Percentiles rank a stretch among this genome's conserved stretches.
These are phyloP conservation scores for Eutypella sp. DNA, from an alignment of 2,329 filamentous ascomycete species.

Conservation along the genomic window DNA sequence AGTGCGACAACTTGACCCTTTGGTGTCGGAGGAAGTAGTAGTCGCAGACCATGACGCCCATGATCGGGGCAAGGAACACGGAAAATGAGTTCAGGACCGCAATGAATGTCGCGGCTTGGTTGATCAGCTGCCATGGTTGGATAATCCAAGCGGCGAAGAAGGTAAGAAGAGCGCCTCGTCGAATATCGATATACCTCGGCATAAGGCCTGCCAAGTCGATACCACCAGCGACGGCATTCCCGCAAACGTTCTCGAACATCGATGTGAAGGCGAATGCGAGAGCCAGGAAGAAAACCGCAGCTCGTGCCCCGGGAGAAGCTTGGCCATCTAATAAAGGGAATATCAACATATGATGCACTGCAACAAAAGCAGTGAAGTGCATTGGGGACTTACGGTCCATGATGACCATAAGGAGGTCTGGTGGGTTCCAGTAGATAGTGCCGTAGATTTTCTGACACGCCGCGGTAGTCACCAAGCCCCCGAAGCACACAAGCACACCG, in stretches of 20 bases:
- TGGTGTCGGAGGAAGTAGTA: conserved; percentile 28
- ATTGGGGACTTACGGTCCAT: conserved; percentile 25
- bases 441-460: conserved; percentile 39
- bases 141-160: conserved; percentile 18
- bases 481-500: conserved; percentile 33
- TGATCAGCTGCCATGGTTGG: conserved; percentile 23
- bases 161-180: conserved; percentile 18
- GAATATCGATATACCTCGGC: conserved; percentile 21
- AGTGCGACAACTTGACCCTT: conserved; percentile 27
- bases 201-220: conserved; percentile 16
- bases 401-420: conserved; percentile 36
- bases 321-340: conserved; percentile 23
- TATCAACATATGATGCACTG: not conserved
- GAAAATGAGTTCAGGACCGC: conserved; percentile 32
- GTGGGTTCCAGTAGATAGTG: conserved; percentile 39
- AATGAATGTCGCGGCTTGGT: conserved; percentile 19
- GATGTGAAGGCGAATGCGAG: conserved; percentile 31
- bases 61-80: conserved; percentile 29
- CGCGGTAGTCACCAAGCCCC: conserved; percentile 35
- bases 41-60: conserved; percentile 29
- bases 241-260: conserved; percentile 35
- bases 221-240: conserved; percentile 19
- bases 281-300: conserved; percentile 19
- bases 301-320: conserved; percentile 23
- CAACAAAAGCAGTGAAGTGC: too few species aligned